Percentiles rank a stretch among this genome's conserved stretches.
phyloP scores from a whole-genome alignment of 108 stramenopile species.

The Nannochloropsis granulata region DNA sequence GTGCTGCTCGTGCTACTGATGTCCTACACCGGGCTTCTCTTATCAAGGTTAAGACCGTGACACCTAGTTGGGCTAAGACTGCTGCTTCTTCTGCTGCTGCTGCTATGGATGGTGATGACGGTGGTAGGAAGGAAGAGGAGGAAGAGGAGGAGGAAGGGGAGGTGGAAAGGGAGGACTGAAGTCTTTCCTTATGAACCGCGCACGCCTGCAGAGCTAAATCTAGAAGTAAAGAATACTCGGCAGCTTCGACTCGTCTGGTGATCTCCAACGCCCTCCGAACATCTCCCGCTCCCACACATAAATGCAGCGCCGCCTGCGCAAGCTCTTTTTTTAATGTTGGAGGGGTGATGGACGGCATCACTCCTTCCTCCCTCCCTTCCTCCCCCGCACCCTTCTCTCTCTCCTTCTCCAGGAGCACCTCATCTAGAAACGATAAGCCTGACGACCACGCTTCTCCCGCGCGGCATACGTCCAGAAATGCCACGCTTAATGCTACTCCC shows the following conservation, averaged over 20 bases:
- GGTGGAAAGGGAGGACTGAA: no score
- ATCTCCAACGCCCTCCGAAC: no score
- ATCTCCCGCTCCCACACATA: neutral
- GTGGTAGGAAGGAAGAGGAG: no score
- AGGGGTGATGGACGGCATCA: no score
- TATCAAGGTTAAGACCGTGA: neutral
- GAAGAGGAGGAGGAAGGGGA: no score
- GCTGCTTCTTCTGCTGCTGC: neutral
- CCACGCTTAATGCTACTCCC: neutral
- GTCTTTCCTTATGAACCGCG: no score
- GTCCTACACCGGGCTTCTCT: neutral
- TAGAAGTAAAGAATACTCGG: no score
- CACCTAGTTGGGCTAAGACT: neutral
- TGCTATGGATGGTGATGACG: no score
- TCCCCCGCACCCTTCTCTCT: neutral
- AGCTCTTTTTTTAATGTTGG: neutral
- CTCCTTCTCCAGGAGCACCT: neutral
- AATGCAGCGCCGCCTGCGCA: neutral
- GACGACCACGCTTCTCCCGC: neutral
- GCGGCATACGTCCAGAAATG: neutral
- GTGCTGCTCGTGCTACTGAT: neutral
- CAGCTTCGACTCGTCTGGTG: no score
- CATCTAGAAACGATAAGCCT: neutral
- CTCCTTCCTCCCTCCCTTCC: neutral
- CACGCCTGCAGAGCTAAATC: no score